Evolutionary conservation across 768 basidiomycete species (phyloP), one percentile per base, ranked within the genome.

Genomic region (Kwoniella europaea): DNA sequence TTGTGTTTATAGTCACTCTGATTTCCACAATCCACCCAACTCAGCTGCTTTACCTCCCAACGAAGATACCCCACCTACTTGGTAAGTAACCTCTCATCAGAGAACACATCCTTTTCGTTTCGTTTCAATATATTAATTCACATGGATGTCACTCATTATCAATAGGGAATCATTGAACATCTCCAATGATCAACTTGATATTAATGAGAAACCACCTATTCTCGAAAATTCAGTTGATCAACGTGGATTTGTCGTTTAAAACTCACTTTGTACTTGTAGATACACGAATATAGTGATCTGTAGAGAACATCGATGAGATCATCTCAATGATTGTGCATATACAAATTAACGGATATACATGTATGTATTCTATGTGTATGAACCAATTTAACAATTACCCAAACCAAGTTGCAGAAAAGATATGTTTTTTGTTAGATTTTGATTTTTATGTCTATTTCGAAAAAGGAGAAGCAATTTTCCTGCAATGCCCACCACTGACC

Each of bases 111-210:
- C 6, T 9, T 35, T 35, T 35, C 35, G 35, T 35, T 35, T 35
- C 6, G 4, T 20, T 50, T 55, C n/a, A 29, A 16, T 20, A 7
- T 27, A 20, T 27, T 41, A 29, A 43, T 53, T 20, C 57, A 22
- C 10, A 29, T 10, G 35, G 2, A 53, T 24, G 43, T 35, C 24
- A 15, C 55, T 5, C 10, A 35, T 50, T 6, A 54, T 20, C 3
- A 9, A 10, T 46, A 70, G 68, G 68, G 68, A 70, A 43, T 65
- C 68, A 4, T 56, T 70, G 15, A 59, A 65, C 35, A 53, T 65
- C 29, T 44, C 29, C 41, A 44, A 64, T 29, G 56, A 24, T 12
- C 42, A 59, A 24, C 42, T 58, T 2, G 44, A 46, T 5, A 61
- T 68, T 24, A 59, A 68, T 29, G 67, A 68, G 52, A 68, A 68